Evolutionary conservation across 164 flowering plant genomes (phyloP), one percentile per base, ranked within the genome.

Genomic region (Aristolochia fimbriata): DNA sequence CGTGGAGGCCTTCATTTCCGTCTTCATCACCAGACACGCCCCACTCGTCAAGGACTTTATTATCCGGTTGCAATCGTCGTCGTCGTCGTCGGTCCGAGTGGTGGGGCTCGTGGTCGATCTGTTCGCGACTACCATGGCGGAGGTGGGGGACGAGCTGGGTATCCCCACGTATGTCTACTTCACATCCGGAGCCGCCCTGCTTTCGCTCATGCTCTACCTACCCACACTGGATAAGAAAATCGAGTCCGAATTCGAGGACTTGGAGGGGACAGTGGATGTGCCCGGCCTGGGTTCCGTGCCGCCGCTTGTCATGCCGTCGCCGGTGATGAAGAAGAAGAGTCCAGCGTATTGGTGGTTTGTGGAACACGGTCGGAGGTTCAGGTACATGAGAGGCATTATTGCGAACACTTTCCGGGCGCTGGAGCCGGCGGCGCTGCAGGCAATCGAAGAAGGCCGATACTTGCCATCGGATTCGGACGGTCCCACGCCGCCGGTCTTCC

Each of bases 141-240:
- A 37, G 7, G 69, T 81, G 0, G 81, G 74, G 0, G 49, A 37
- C 7, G 80, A 79, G 19, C 53, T 79, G 13, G 64, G 60, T 14
- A 41, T 77, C 37, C 77, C 80, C 2, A 59, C 73, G 1, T 81
- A 76, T 62, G 7, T 76, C 22, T 76, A 48, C 73, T 74, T 72
- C 68, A 50, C 80, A 0, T 74, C 78, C 14, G 41, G 65, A 21
- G 73, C 73, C 0, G 56, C 57, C 16, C 5, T 52, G 5, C 67
- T 76, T 9, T 65, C 63, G 1, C 33, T 76, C 58, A n/a, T 68
- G 58, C 58, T 72, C 14, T 57, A 77, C 47, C 55, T 76, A 52
- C 74, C 60, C 3, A 50, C 19, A 16, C 51, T 63, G 10, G 15
- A 65, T n/a, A 19, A 49, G 0, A 47, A 58, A 51, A 54, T 55